phyloP scores from a whole-genome alignment of 331 rosid genomes.

The Telfairia occidentalis region DNA sequence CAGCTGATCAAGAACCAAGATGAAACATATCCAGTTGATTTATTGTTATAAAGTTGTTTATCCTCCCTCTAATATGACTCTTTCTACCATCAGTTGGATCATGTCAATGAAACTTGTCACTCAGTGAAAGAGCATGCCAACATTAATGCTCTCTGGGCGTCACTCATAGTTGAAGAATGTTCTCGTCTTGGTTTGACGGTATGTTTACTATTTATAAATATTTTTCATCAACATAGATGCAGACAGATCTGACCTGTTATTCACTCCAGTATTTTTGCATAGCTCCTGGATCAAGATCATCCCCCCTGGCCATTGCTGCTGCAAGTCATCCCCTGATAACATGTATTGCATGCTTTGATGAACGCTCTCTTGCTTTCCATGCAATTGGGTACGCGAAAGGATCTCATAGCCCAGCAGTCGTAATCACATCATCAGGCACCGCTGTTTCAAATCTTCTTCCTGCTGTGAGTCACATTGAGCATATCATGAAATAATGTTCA shows the following conservation, averaged over 20 bases:
- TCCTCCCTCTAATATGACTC: constrained; percentile 14
- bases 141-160: constrained; percentile 83
- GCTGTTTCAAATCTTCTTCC: constrained; percentile 97
- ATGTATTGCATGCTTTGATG: constrained; percentile 73
- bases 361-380: constrained; percentile 93
- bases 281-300: constrained; percentile 97
- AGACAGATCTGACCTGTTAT: constrained; percentile 30
- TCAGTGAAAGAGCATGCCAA: constrained; percentile 52
- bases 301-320: constrained; percentile 98
- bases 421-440: constrained; percentile 93
- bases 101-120: constrained; percentile 24
- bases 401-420: constrained; percentile 76
- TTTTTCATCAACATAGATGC: constrained; percentile 2
- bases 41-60: background rate
- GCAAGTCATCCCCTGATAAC: constrained; percentile 63
- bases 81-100: constrained; percentile 64
- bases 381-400: constrained; percentile 97
- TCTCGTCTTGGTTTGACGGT: constrained; percentile 90
- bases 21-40: background rate
- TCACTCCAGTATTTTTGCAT: constrained; percentile 79
- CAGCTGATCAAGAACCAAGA: background rate
- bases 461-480: constrained; percentile 55
- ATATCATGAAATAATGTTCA: background rate
- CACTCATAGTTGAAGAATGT: constrained; percentile 86
- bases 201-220: constrained; percentile 26